Percentiles rank a stretch among this genome's conserved stretches.
phyloP scores from a whole-genome alignment of 2,329 filamentous ascomycete genomes.

The Annulohypoxylon truncatum region DNA sequence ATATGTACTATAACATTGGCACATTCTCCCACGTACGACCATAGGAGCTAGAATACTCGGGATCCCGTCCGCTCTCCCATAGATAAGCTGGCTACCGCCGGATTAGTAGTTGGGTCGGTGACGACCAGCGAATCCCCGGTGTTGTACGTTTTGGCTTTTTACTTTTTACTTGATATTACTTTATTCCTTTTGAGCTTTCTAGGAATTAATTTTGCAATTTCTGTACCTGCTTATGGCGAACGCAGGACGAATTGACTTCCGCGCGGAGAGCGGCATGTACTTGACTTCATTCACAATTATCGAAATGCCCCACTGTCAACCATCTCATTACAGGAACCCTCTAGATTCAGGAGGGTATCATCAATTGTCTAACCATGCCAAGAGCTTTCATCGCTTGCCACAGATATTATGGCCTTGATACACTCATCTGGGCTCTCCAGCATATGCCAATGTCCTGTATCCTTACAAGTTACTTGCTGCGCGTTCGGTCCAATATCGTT shows the following conservation, averaged over 20 bases:
- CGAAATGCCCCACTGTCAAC: not conserved
- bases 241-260: no score
- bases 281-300: not conserved
- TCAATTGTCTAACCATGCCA: no score
- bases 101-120: not conserved
- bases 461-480: slow-evolving; percentile 9
- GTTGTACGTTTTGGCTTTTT: not conserved
- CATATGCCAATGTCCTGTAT: slow-evolving; percentile 19
- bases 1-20: not conserved
- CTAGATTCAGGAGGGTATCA: no score
- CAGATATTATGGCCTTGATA: slow-evolving; percentile 6
- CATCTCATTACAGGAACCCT: no score
- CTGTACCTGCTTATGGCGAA: not conserved
- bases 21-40: not conserved
- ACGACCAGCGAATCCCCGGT: not conserved
- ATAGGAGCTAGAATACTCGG: not conserved
- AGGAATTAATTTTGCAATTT: not conserved
- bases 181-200: no score
- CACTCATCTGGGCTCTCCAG: slow-evolving; percentile 15
- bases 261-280: no score
- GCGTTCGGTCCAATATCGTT: slow-evolving; percentile 8
- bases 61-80: not conserved
- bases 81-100: not conserved
- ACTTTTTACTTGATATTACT: not conserved
- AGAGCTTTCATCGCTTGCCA: not conserved